Evolutionary conservation across 805 yeast species (phyloP).

Genomic region (Metschnikowia borealis): DNA sequence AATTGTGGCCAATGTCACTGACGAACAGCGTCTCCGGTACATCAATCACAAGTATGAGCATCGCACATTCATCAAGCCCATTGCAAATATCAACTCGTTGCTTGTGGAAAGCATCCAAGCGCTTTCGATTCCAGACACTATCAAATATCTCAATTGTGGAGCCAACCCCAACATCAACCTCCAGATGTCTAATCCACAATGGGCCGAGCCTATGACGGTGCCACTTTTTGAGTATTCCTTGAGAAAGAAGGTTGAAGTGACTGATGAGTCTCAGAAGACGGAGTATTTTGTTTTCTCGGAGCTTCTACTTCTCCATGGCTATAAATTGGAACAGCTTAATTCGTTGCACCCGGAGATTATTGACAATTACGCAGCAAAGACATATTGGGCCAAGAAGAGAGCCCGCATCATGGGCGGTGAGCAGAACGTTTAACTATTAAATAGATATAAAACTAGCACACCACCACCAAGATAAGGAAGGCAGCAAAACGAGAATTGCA

Average conservation of each 20-base stretch:
- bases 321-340: constrained; percentile 35
- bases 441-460: not conserved
- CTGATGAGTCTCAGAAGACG: constrained; percentile 8
- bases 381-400: constrained; percentile 48
- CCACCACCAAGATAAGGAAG: not conserved
- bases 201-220: constrained; percentile 20
- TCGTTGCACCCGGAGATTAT: constrained; percentile 30
- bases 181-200: constrained; percentile 22
- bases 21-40: constrained; percentile 51
- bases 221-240: constrained; percentile 49
- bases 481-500: constrained; percentile 6
- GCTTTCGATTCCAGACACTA: constrained; percentile 43
- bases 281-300: constrained; percentile 50
- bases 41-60: constrained; percentile 62
- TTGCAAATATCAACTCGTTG: constrained; percentile 25
- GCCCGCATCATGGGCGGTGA: constrained; percentile 9
- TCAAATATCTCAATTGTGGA: constrained; percentile 43
- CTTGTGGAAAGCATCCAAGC: constrained; percentile 52
- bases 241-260: constrained; percentile 33
- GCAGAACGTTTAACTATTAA: not conserved
- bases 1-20: constrained; percentile 32
- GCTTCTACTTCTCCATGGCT: constrained; percentile 54
- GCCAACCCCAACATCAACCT: constrained; percentile 45
- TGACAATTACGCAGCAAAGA: constrained; percentile 43
- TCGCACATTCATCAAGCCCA: constrained; percentile 40